A percentile compares a stretch with the other conserved stretches of the same genome.
Conservation (phyloP, 495 filamentous ascomycete species). For the Tirmania nivea region DNA sequence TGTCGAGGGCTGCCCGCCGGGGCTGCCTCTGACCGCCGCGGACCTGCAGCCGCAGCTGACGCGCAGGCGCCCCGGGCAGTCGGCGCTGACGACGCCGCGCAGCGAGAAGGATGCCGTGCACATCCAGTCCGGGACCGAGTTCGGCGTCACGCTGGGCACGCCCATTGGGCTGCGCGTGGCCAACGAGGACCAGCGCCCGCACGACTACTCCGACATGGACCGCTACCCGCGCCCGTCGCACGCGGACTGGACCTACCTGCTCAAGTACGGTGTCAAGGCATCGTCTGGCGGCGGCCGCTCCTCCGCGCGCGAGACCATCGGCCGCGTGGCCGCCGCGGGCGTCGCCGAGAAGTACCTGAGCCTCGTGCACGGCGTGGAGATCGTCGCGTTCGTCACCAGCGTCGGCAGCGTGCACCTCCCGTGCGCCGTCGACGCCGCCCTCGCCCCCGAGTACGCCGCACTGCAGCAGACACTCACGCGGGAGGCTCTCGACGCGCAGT, state of each 20-base stretch:
- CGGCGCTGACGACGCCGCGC: conserved; percentile 70
- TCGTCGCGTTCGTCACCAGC: conserved; percentile 73
- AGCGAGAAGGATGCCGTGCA: conserved; percentile 80
- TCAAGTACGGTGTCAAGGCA: conserved; percentile 94
- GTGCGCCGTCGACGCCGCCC: conserved; percentile 46
- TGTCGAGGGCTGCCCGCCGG: conserved; percentile 72
- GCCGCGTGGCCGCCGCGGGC: conserved; percentile 81
- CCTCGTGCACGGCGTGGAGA: conserved; percentile 64
- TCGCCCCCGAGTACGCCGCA: conserved; percentile 25
- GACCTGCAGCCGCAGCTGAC: conserved; percentile 95
- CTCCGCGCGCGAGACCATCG: conserved; percentile 83
- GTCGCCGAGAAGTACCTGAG: conserved; percentile 86
- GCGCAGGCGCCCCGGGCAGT: conserved; percentile 75
- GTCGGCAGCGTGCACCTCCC: conserved; percentile 68
- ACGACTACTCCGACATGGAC: conserved; percentile 94
- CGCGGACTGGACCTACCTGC: conserved; percentile 89
- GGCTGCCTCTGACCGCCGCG: conserved; percentile 65
- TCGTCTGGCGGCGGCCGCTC: conserved; percentile 80
- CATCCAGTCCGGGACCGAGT: conserved; percentile 89
- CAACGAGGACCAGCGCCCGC: conserved; percentile 84
- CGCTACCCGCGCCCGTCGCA: conserved; percentile 76
- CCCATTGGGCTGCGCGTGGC: conserved; percentile 73
- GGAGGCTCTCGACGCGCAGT: conserved; percentile 55
- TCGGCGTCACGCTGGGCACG: conserved; percentile 76
- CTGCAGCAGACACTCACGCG: conserved; percentile 20